Conservation (phyloP, 108 stramenopile genomes). For the Cylindrotheca closterium region DNA sequence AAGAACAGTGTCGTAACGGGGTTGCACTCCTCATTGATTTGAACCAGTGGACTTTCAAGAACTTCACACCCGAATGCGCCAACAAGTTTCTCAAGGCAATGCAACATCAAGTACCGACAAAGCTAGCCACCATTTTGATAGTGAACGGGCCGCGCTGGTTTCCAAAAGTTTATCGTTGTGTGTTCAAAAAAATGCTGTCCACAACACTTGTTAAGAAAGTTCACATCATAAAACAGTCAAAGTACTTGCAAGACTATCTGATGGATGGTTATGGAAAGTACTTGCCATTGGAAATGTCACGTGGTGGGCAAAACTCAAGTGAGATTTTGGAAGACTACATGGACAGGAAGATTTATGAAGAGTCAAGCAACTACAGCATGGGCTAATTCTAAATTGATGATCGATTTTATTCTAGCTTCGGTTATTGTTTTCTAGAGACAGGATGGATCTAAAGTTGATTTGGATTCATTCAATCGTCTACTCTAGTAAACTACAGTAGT, state of each 20-base stretch:
- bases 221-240: slow-evolving; percentile 33
- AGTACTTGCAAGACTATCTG: slow-evolving; percentile 16
- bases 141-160: slow-evolving; percentile 65
- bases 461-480: too few relatives aligned
- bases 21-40: slow-evolving; percentile 60
- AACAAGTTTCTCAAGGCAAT: slow-evolving; percentile 42
- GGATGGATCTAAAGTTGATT: too few relatives aligned
- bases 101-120: slow-evolving; percentile 35
- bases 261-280: slow-evolving; percentile 28
- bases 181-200: slow-evolving; percentile 49
- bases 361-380: too few relatives aligned
- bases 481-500: too few relatives aligned
- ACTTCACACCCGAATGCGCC: slow-evolving; percentile 43
- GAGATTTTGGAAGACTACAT: slow-evolving; percentile 43
- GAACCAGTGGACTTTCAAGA: slow-evolving; percentile 47
- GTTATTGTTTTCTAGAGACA: too few relatives aligned
- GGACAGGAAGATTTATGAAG: neutral
- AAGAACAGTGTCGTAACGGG: slow-evolving; percentile 32
- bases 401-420: too few relatives aligned
- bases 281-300: slow-evolving; percentile 44
- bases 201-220: slow-evolving; percentile 30
- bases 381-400: too few relatives aligned
- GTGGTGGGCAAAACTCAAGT: slow-evolving; percentile 10
- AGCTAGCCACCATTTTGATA: slow-evolving; percentile 46
- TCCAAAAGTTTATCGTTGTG: slow-evolving; percentile 36